Conservation (phyloP, 805 yeast genomes). For the Sugiyamaella boreocaroliniensis region DNA sequence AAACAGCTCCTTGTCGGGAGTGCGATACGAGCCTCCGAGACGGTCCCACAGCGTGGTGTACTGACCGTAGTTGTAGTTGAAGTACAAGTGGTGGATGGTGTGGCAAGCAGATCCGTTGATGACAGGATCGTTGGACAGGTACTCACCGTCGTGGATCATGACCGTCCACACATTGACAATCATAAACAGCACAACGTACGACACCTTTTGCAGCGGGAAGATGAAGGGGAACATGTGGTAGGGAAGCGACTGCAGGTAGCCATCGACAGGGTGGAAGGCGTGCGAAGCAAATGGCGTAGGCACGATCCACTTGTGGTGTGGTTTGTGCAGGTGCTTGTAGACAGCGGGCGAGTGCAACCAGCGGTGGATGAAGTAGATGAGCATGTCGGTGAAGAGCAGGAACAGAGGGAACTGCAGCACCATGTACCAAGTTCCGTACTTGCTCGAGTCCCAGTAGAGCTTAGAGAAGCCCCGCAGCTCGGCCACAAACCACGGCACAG, state of each 20-base stretch:
- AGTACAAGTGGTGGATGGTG: slow-evolving; percentile 92
- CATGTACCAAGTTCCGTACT: slow-evolving; percentile 66
- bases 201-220: slow-evolving; percentile 85
- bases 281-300: slow-evolving; percentile 98
- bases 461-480: slow-evolving; percentile 81
- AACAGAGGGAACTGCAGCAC: slow-evolving; percentile 66
- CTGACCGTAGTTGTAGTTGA: slow-evolving; percentile 97
- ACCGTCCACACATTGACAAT: slow-evolving; percentile 98
- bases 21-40: slow-evolving; percentile 86
- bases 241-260: slow-evolving; percentile 86
- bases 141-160: slow-evolving; percentile 97
- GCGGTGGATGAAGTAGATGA: slow-evolving; percentile 87
- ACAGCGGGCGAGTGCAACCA: slow-evolving; percentile 88
- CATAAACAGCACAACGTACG: slow-evolving; percentile 74
- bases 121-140: slow-evolving; percentile 84
- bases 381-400: slow-evolving; percentile 88
- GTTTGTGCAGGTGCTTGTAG: slow-evolving; percentile 85
- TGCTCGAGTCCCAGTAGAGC: slow-evolving; percentile 60
- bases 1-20: slow-evolving; percentile 83
- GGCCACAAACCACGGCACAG: slow-evolving; percentile 82
- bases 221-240: slow-evolving; percentile 88
- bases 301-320: slow-evolving; percentile 98
- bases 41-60: slow-evolving; percentile 98
- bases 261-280: slow-evolving; percentile 98
- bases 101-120: slow-evolving; percentile 98